phyloP scores from a whole-genome alignment of 441 rosid species.

The Cnidoscolus chayamansa region DNA sequence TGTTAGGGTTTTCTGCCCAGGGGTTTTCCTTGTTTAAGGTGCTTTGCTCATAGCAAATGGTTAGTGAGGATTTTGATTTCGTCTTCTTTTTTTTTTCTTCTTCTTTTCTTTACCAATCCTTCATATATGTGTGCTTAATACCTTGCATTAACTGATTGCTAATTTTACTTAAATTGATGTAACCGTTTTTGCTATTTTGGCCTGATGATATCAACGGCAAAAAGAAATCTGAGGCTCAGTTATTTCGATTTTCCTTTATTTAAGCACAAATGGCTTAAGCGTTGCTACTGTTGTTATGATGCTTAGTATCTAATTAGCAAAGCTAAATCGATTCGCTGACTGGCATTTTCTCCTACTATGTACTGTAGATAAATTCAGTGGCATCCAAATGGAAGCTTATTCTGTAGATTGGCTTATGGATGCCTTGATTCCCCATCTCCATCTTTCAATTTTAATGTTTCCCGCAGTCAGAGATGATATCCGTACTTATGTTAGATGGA shows the following conservation, averaged over 20 bases:
- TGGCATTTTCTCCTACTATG: no score
- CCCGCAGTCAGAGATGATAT: neutral
- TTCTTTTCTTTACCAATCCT: neutral
- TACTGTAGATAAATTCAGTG: no score
- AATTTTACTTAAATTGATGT: neutral
- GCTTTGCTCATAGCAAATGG: constrained; percentile 2
- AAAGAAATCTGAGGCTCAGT: neutral
- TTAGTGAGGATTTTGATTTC: constrained; percentile 13
- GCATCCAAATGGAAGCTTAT: constrained; percentile 2
- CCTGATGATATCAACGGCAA: neutral
- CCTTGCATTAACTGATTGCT: constrained; percentile 3
- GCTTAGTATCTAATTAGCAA: neutral
- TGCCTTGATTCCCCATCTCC: neutral
- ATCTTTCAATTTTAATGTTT: neutral
- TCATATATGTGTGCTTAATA: neutral
- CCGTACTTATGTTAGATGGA: constrained; percentile 2
- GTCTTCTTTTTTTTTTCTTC: no score
- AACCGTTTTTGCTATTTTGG: neutral
- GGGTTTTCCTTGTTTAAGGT: constrained; percentile 9
- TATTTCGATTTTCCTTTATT: neutral
- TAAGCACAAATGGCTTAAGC: neutral
- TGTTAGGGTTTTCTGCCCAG: constrained; percentile 13
- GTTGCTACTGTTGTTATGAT: neutral
- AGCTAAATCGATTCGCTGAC: no score
- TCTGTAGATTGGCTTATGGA: constrained; percentile 6